Evolutionary conservation across 2,329 filamentous ascomycete species (phyloP), one percentile per base, ranked within the genome.

Genomic region (Phialocephala sp.): DNA sequence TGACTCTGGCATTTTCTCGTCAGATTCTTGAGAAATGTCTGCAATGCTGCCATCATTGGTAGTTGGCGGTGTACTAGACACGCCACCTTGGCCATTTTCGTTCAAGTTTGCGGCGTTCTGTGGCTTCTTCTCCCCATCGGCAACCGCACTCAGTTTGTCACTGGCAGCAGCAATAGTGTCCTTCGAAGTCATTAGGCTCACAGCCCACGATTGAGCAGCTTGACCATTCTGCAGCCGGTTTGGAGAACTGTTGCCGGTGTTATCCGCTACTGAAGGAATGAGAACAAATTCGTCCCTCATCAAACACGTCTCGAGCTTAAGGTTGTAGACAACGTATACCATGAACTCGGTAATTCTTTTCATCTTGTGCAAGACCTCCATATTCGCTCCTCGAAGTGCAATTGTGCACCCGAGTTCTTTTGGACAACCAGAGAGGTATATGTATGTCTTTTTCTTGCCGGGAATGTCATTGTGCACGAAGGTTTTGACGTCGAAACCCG

Each of bases 321-420:
- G 83, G 73, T 97, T 99, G 79, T 99, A 99, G 14, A 98, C 94
- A 22, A 99, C 96, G 72, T 98, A 99, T 43, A 96, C 91, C 94
- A 99, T 97, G 76, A 99, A 98, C 76, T 99, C 95, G 12, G 94
- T 95, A 71, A 99, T 95, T 60, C 89, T 87, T 79, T 99, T 99
- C 77, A 99, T 88, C 72, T 89, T 91, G 1, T 88, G 83, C 20
- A 99, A 83, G 0, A 88, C 83, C 57, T 86, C 81, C 36, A 88
- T 89, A 66, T 91, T 88, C 3, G 91, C 92, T 1, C 95, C 95
- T 55, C 95, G 89, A 24, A 99, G 82, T 14, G 93, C 92, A 72
- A 99, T 97, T 0, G 95, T 99, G 76, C 95, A 98, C 0, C 95
- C 96, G 1, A 99, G 86, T 66, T 96, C 91, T 68, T 92, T 92